These are phyloP conservation scores for Leishmania gerbilli DNA, from an alignment of 208 protist genomes.

Conservation along the genomic window DNA sequence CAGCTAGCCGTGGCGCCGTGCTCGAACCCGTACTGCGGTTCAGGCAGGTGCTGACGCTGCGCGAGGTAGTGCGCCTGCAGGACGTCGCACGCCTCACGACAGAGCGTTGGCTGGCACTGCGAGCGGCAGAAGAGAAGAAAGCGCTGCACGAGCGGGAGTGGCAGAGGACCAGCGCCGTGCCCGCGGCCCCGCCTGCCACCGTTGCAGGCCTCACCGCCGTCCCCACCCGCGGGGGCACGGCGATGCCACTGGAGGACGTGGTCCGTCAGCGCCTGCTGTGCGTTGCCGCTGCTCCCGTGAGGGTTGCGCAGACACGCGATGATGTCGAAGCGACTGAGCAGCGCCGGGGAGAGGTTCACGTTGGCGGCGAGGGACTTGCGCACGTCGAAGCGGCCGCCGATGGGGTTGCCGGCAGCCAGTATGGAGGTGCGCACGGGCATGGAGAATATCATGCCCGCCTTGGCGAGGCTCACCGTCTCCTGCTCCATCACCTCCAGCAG, in stretches of 20 bases:
- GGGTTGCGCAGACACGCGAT: slow-evolving; percentile 92
- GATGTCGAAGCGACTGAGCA: slow-evolving; percentile 99
- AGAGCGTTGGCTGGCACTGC: slow-evolving; percentile 69
- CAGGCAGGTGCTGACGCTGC: slow-evolving; percentile 44
- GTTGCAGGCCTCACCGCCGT: not conserved
- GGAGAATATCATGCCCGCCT: slow-evolving; percentile 97
- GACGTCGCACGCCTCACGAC: slow-evolving; percentile 55
- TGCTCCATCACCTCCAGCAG: slow-evolving; percentile 99
- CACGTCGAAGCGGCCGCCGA: slow-evolving; percentile 93
- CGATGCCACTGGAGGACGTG: slow-evolving; percentile 95
- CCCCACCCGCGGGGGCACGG: not conserved
- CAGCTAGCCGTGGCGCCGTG: not conserved
- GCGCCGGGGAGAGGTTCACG: slow-evolving; percentile 92
- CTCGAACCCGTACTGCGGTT: slow-evolving; percentile 10
- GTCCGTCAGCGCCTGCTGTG: slow-evolving; percentile 75
- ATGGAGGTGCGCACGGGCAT: slow-evolving; percentile 97
- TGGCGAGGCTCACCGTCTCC: slow-evolving; percentile 98
- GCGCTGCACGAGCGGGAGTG: slow-evolving; percentile 58
- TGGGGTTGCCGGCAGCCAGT: slow-evolving; percentile 98
- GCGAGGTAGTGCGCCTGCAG: slow-evolving; percentile 71
- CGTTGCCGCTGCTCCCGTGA: slow-evolving; percentile 19
- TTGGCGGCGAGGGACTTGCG: slow-evolving; percentile 97
- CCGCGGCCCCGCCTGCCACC: not conserved
- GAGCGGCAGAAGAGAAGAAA: slow-evolving; percentile 74
- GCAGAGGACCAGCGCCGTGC: slow-evolving; percentile 35